A percentile compares a stretch with the other conserved stretches of the same genome.
Conservation (phyloP, 1,284 basidiomycete species). For the Phlebopus sp. region DNA sequence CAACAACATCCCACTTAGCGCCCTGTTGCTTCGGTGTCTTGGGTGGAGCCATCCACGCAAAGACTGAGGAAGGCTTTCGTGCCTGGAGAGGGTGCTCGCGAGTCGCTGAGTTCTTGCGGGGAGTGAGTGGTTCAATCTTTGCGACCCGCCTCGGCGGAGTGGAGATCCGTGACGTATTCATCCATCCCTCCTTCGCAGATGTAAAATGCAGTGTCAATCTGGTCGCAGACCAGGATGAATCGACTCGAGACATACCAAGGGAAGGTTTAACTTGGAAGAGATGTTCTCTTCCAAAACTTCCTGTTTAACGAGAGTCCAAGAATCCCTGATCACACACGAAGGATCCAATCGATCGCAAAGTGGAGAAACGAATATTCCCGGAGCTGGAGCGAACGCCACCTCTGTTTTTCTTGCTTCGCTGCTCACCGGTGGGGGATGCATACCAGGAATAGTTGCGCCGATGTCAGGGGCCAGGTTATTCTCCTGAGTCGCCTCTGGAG, state of each 20-base stretch:
- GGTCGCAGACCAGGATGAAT: conserved; percentile 5
- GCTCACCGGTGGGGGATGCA: conserved; percentile 11
- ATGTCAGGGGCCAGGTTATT: background rate
- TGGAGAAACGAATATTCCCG: conserved; percentile 49
- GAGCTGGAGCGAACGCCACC: conserved; percentile 38
- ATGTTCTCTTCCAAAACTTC: conserved; percentile 14
- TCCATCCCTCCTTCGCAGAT: conserved; percentile 11
- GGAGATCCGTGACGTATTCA: conserved; percentile 4
- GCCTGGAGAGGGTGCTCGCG: conserved; percentile 7
- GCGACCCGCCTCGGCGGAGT: conserved; percentile 24
- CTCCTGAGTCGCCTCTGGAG: background rate
- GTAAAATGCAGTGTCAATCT: conserved; percentile 1
- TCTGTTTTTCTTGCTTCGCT: conserved; percentile 13
- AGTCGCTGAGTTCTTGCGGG: conserved; percentile 23
- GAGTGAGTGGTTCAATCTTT: conserved; percentile 22
- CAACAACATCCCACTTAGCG: conserved; percentile 10
- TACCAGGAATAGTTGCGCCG: conserved; percentile 2
- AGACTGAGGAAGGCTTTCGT: conserved; percentile 19
- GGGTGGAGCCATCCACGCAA: conserved; percentile 27
- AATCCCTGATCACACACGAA: conserved; percentile 6
- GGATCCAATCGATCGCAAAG: conserved; percentile 25
- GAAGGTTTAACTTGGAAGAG: conserved; percentile 3
- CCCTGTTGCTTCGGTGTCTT: conserved; percentile 12
- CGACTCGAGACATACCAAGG: conserved; percentile 11
- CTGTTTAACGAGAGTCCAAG: conserved; percentile 10